Conservation (phyloP, 2,329 filamentous ascomycete genomes). For the Knoxdaviesia capensis region DNA sequence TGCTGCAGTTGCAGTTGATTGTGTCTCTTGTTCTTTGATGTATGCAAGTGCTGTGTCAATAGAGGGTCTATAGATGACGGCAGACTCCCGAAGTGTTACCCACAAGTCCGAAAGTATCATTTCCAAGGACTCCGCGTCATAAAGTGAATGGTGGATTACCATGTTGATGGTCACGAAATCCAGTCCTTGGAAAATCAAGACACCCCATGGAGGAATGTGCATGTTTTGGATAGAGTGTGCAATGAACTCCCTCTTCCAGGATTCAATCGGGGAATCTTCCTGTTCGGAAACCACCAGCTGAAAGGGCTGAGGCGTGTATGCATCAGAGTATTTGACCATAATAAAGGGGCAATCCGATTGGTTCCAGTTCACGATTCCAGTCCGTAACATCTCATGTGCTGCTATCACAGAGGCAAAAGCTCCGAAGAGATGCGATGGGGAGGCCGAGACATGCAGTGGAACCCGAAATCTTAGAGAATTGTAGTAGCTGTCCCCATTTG, state of each 20-base stretch:
- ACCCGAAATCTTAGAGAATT: too few relatives aligned
- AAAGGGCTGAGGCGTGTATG: too few relatives aligned
- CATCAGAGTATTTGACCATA: constrained; percentile 43
- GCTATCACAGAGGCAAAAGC: constrained; percentile 39
- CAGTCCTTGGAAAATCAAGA: constrained; percentile 22
- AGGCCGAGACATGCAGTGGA: constrained; percentile 7
- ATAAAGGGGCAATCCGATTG: constrained; percentile 43
- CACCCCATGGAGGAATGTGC: constrained; percentile 40
- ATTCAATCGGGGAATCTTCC: too few relatives aligned
- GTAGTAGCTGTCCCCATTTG: too few relatives aligned
- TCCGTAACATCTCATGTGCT: constrained; percentile 53
- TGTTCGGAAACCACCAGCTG: too few relatives aligned
- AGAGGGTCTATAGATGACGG: too few relatives aligned
- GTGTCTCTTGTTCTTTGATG: not conserved
- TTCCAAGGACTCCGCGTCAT: constrained; percentile 60
- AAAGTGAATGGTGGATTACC: constrained; percentile 59
- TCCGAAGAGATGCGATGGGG: constrained; percentile 18
- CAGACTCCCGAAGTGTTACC: too few relatives aligned
- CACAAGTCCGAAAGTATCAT: constrained; percentile 41
- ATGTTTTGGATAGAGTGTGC: constrained; percentile 13
- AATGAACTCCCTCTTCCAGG: too few relatives aligned
- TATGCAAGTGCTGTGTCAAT: too few relatives aligned
- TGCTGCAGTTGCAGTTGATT: constrained; percentile 13
- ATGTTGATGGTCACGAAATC: too few relatives aligned
- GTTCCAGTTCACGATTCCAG: constrained; percentile 41